These are phyloP conservation scores for Bipolaris zeicola DNA, from an alignment of 2,329 filamentous ascomycete genomes.

Conservation along the genomic window DNA sequence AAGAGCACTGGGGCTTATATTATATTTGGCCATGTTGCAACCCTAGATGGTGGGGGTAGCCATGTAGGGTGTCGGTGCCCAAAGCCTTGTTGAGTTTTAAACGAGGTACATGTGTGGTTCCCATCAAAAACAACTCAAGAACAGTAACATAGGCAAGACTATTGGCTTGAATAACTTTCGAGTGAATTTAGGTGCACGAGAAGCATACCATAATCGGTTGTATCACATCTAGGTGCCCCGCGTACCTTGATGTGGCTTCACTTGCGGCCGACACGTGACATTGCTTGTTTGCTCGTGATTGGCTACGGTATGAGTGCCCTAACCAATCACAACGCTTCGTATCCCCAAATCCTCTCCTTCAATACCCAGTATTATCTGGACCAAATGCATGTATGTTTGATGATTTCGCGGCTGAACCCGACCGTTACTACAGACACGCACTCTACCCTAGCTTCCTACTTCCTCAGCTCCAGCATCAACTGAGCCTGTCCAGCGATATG, in stretches of 20 bases:
- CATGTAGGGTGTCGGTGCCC: neutral
- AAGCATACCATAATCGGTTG: conserved; percentile 9
- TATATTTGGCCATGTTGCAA: neutral
- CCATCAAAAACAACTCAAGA: conserved; percentile 2
- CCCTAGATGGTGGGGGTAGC: neutral
- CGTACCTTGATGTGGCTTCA: neutral
- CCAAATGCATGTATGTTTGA: neutral
- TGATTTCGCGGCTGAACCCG: neutral
- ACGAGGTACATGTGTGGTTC: neutral
- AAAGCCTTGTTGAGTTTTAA: conserved; percentile 5
- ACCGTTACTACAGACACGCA: neutral
- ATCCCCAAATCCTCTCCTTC: neutral
- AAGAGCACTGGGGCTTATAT: conserved; percentile 6
- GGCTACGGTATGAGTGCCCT: neutral
- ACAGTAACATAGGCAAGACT: conserved; percentile 2
- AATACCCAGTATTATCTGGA: neutral
- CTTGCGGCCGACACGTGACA: conserved; percentile 6
- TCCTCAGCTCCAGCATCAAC: neutral
- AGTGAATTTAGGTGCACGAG: conserved; percentile 1
- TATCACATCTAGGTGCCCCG: neutral
- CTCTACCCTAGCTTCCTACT: neutral
- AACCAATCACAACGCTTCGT: neutral
- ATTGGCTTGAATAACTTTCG: neutral
- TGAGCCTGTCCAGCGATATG: neutral
- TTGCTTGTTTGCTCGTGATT: neutral